Evolutionary conservation across 2,329 filamentous ascomycete genomes (phyloP).

Genomic region (Penicillium griseofulvum): DNA sequence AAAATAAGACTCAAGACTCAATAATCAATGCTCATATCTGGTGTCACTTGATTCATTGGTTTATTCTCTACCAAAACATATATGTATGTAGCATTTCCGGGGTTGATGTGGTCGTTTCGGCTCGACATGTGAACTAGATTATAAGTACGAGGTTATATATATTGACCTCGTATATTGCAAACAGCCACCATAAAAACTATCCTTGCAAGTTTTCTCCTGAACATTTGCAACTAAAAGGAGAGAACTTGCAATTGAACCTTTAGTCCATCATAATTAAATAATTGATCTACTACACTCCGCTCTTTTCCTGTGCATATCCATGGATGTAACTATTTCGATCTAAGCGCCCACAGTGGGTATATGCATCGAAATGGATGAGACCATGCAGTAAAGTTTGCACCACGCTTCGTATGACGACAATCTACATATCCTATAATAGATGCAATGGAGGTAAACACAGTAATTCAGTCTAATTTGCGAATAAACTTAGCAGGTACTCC

Average conservation of each 20-base stretch:
- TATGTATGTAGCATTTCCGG: background rate
- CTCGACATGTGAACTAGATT: background rate
- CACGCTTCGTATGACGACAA: background rate
- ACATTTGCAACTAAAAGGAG: background rate
- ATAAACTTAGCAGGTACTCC: background rate
- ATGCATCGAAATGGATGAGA: background rate
- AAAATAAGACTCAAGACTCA: background rate
- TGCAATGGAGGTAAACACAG: background rate
- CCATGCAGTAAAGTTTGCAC: background rate
- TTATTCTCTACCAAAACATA: background rate
- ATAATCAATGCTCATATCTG: background rate
- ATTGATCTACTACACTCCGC: background rate
- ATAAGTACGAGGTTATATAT: background rate
- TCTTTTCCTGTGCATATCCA: constrained; percentile 6
- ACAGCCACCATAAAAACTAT: background rate
- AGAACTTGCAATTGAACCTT: background rate
- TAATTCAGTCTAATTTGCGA: background rate
- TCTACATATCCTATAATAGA: background rate
- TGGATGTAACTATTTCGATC: constrained; percentile 4
- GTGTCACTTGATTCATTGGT: background rate
- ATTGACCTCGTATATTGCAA: background rate
- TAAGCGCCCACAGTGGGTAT: constrained; percentile 8
- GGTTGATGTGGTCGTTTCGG: background rate
- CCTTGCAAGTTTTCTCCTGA: background rate
- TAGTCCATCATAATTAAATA: background rate